Evolutionary conservation across 1,284 basidiomycete species (phyloP), one percentile per base, ranked within the genome.

Genomic region (Microbotryum intermedium): DNA sequence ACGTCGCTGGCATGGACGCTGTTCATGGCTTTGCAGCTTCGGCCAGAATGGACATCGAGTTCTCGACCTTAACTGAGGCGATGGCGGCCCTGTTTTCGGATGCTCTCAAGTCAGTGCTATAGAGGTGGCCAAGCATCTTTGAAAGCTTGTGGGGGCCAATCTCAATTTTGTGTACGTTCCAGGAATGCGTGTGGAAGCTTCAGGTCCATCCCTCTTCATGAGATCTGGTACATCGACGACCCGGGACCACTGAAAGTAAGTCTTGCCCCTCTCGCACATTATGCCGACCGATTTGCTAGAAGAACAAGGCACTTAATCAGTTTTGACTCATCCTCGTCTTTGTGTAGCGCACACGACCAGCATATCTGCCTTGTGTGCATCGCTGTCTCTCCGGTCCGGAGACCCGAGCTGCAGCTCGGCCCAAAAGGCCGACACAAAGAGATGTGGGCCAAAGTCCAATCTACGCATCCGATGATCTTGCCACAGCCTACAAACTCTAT

Each of bases 401-500:
- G 34, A 39, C 34, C 34, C 34, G 34, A 18, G 34, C 34, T 18
- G 34, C 34, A 11, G 34, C 13, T 39, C 34, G 13, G 34, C 34
- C 11, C 34, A 39, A 39, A 39, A 39, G 13, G 34, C 4, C 34
- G 13, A 16, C 34, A 39, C 13, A 6, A 39, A 39, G 13, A 18
- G 13, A 39, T 39, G 34, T 39, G 34, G 34, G 18, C 18, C 34
- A 39, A 39, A 39, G 34, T 16, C 13, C 34, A 39, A 39, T 39
- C 34, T 11, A 13, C 10, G 11, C 6, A 11, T 39, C 55, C 11
- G 9, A 21, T 18, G 58, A 60, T 30, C 18, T 60, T 16, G 62
- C 57, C 1, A 53, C 67, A 44, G 65, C 62, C 39, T 69, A 59
- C 48, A 50, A 60, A 18, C 53, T 64, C 34, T 64, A 69, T 42